Conservation (phyloP, 129 eudicot species). For the Arctium minus region DNA sequence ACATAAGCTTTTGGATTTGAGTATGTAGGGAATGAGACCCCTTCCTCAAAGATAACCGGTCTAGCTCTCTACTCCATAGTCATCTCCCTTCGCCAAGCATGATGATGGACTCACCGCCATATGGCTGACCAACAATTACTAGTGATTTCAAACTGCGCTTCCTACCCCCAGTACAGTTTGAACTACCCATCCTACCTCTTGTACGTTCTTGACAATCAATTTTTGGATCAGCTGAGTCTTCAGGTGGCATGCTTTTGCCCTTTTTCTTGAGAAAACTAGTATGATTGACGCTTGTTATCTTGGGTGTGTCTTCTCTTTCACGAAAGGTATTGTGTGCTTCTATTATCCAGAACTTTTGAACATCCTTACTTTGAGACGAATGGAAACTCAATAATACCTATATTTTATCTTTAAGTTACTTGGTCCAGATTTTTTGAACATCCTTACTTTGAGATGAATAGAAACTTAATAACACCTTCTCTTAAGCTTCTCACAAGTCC, state of each 20-base stretch:
- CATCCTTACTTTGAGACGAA: too few relatives aligned
- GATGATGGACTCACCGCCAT: too few relatives aligned
- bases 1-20: not conserved
- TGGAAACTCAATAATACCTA: too few relatives aligned
- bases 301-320: not conserved
- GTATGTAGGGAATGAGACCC: too few relatives aligned
- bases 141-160: too few relatives aligned
- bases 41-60: too few relatives aligned
- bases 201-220: not conserved
- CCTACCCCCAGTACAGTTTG: not conserved
- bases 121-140: too few relatives aligned
- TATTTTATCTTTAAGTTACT: too few relatives aligned
- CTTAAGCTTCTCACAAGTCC: conserved; percentile 3
- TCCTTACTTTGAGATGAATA: too few relatives aligned
- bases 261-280: not conserved
- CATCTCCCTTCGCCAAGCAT: too few relatives aligned
- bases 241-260: not conserved
- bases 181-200: not conserved
- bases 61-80: too few relatives aligned
- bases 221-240: not conserved
- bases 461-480: not conserved
- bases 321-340: not conserved
- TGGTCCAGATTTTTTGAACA: too few relatives aligned
- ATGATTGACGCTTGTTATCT: not conserved
- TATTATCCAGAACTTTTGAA: not conserved